Evolutionary conservation across 2,329 filamentous ascomycete genomes (phyloP), one percentile per base, ranked within the genome.

Genomic region (Didymella arachidicola): DNA sequence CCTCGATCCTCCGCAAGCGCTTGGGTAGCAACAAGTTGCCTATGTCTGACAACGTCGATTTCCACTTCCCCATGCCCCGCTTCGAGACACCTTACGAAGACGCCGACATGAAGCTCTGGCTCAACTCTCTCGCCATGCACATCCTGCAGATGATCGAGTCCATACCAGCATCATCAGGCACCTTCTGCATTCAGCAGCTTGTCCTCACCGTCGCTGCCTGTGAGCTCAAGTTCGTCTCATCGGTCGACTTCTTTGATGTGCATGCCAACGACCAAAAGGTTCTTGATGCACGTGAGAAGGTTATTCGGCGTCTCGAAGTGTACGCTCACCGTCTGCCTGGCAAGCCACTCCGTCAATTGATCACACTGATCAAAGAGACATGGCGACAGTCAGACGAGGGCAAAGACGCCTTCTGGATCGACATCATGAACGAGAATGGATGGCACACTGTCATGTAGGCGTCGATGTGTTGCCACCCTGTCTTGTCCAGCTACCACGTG

Each of bases 371-470:
- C 32, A 78, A 79, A 55, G 82, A 84, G 69, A 82, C 83, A 0
- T 86, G 84, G 84, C 73, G 75, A 44, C 74, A 80, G 52, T 78
- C 83, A 65, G 83, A 86, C 68, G 75, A 76, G 2, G 81, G 81
- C 0, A 74, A 78, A n/a, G 76, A 81, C 27, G 76, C 79, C 4
- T 85, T 84, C 68, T 86, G 83, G 83, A 79, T 85, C 64, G 82
- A 85, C 66, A 79, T 86, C 6, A 83, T 84, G 80, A 81, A 83
- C 63, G 82, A 85, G 68, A 83, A 82, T 57, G 80, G 82, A 8
- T 85, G 82, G 82, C 81, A 85, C 69, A 85, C 83, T 14, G 80
- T 85, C 26, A 82, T 84, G 79, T 82, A 80, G 19, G 81, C 43
- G 22, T 22, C 22, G 42, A 60, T 72, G n/a, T 22, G 18, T 42